Conservation (phyloP, 208 protist species). For the Herpetomonas samuelpessoai region DNA sequence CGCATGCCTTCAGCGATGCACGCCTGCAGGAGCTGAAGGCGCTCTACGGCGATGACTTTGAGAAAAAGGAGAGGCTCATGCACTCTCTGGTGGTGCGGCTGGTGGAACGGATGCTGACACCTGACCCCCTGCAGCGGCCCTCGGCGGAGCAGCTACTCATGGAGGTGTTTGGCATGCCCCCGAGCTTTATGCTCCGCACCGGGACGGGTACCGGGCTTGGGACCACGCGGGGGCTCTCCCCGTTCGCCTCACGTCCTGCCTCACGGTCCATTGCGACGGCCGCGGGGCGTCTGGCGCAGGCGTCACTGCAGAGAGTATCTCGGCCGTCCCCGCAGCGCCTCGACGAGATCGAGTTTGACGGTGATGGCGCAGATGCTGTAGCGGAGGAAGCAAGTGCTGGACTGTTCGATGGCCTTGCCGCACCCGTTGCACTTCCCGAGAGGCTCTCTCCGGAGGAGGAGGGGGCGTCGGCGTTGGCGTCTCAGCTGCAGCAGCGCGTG, state of each 20-base stretch:
- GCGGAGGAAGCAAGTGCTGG: neutral
- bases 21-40: conserved; percentile 31
- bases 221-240: neutral
- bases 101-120: conserved; percentile 58
- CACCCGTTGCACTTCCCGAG: neutral
- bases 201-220: neutral
- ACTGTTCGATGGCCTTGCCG: neutral
- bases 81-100: conserved; percentile 60
- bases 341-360: neutral
- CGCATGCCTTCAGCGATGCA: conserved; percentile 37
- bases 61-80: conserved; percentile 43
- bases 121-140: conserved; percentile 50
- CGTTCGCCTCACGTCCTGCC: neutral
- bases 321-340: too few species aligned
- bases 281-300: neutral
- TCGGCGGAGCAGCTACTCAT: conserved; percentile 51
- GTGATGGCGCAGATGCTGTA: neutral
- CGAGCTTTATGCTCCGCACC: neutral
- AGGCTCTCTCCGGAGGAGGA: neutral
- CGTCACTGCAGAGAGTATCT: too few species aligned
- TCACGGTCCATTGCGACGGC: conserved; percentile 1
- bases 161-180: conserved; percentile 37
- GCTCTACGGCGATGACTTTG: conserved; percentile 48
- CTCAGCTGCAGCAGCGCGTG: neutral
- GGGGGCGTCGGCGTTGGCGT: neutral